Percentiles rank a stretch among this genome's conserved stretches.
Conservation (phyloP, 1,139 yeast genomes). For the Casaregolazyma suthepensis region DNA sequence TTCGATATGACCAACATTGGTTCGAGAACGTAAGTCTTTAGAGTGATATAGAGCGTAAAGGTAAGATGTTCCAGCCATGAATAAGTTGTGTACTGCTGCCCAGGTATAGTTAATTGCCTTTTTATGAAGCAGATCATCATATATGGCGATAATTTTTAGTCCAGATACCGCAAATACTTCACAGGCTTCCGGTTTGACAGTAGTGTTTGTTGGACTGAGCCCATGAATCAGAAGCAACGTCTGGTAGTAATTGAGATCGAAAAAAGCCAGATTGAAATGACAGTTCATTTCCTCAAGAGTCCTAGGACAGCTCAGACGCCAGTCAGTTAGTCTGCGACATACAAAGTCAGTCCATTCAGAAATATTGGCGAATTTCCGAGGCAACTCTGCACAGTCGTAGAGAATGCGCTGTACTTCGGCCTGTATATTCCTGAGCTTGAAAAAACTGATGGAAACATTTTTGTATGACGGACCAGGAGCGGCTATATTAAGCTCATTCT, state of each 20-base stretch:
- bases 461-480: constrained; percentile 52
- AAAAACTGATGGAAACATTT: constrained; percentile 56
- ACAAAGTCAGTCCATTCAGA: constrained; percentile 56
- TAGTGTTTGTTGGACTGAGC: constrained; percentile 61
- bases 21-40: constrained; percentile 43
- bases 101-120: constrained; percentile 77
- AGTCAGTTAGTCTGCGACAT: constrained; percentile 46
- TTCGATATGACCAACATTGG: constrained; percentile 49
- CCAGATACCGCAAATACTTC: constrained; percentile 58
- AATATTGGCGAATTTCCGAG: constrained; percentile 52
- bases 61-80: constrained; percentile 84
- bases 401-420: constrained; percentile 68
- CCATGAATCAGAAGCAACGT: constrained; percentile 70
- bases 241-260: constrained; percentile 71
- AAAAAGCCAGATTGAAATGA: constrained; percentile 62
- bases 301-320: constrained; percentile 58
- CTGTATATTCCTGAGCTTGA: constrained; percentile 65
- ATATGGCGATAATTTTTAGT: constrained; percentile 57
- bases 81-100: constrained; percentile 87
- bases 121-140: constrained; percentile 48
- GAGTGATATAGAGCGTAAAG: constrained; percentile 71
- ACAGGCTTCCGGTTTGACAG: constrained; percentile 49
- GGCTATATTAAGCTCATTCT: constrained; percentile 7
- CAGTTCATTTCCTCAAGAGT: constrained; percentile 61
- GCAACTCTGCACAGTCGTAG: constrained; percentile 65